Base-by-base conservation (phyloP, 192 early-diverging fungal species). In the Cetraspora pellucida region DNA sequence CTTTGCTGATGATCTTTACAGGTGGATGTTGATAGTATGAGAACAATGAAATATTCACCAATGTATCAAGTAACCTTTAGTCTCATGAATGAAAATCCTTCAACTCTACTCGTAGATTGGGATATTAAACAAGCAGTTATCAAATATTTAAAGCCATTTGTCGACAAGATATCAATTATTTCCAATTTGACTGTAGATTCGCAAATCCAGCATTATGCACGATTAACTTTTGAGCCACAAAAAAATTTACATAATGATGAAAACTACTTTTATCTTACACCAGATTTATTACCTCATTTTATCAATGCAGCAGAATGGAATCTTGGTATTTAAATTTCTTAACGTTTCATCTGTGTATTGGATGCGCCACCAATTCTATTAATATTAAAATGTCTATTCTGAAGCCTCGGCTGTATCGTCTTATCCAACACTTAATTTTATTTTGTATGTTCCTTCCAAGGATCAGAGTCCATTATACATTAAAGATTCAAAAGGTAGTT, bases 251-350 rank as follows among this genome's bases (percentile, higher is more conserved):
- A 54, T 54, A 74, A 50, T 57, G 74, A 77, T n/a, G 86, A 81
- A 68, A 75, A 82, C 9, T 86, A 81, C 69, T 79, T 85, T 75
- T 89, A 85, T 37, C 78, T 99, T 65, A 85, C 85, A 0, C 89
- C 93, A 10, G 85, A 92, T 28, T 82, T 88, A 67, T 87, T 99
- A 27, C 89, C 95, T 16, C 91, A 94, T 80, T 98, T 99, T 85
- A 89, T 97, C 69, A 98, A 98, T 81, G 91, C 95, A 67, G 95
- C 95, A 8, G 95, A 97, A 77, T 99, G 98, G 98, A 97, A 94
- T 82, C 81, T 96, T 43, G 93, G 92, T 91, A 66, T 17, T 28
- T 67, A 46, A 31, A 67, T 50, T 75, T 63, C 44, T 31, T 27
- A 2, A 2, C 4, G 9, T 46, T 31, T 73, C 9, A 70, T 89